Conservation (phyloP, 352 stramenopile species). For the Pythium biforme region DNA sequence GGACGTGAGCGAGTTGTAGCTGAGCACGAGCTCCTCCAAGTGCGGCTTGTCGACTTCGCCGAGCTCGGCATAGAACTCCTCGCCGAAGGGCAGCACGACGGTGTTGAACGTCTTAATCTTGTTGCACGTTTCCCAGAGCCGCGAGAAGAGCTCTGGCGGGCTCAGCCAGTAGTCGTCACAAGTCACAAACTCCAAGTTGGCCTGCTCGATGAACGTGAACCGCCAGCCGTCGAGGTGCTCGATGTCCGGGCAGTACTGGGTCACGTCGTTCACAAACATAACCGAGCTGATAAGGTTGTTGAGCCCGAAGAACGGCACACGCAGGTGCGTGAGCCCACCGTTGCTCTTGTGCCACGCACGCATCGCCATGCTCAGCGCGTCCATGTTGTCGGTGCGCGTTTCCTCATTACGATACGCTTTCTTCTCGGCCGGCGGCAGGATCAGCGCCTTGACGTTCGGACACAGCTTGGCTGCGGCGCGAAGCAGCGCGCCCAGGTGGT, state of each 20-base stretch:
- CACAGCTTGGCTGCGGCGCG: conserved; percentile 16
- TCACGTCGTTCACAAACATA: conserved; percentile 10
- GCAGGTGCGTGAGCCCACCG: conserved; percentile 19
- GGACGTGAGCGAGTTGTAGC: conserved; percentile 17
- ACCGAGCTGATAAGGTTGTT: conserved; percentile 15
- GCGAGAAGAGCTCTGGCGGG: conserved; percentile 5
- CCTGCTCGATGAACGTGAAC: conserved; percentile 24
- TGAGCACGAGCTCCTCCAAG: conserved; percentile 17
- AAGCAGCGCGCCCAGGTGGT: conserved; percentile 14
- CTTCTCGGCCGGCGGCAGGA: conserved; percentile 20
- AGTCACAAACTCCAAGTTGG: conserved; percentile 20
- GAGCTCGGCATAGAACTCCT: conserved; percentile 7
- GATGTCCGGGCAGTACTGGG: conserved; percentile 20
- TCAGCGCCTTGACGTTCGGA: conserved; percentile 20
- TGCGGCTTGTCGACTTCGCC: conserved; percentile 3
- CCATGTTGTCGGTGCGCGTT: conserved; percentile 13
- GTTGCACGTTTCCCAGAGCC: conserved; percentile 5
- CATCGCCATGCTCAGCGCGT: conserved; percentile 22
- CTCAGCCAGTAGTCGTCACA: conserved; percentile 15
- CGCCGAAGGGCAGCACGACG: conserved; percentile 12
- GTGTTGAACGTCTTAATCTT: conserved; percentile 23
- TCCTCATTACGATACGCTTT: conserved; percentile 15
- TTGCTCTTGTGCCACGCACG: conserved; percentile 22
- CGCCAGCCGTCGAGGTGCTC: conserved; percentile 29
- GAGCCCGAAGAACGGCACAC: conserved; percentile 15